Base-by-base conservation (phyloP, 2,329 filamentous ascomycete species). In the Colletotrichum sublineola region DNA sequence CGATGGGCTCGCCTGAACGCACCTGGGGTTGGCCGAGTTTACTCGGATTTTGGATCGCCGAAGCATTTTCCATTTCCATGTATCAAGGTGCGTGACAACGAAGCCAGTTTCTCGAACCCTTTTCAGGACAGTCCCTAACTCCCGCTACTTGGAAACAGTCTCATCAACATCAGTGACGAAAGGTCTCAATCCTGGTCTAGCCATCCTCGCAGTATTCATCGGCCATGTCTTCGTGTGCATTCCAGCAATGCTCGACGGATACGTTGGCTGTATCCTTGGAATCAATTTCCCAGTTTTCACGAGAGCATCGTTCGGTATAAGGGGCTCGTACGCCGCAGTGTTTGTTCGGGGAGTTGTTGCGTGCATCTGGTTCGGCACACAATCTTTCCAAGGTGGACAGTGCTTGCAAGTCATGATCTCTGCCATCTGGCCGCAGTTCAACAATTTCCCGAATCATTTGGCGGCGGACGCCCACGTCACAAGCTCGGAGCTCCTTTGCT, bases 391-490 rank as follows among this genome's bases (percentile, higher is more conserved):
- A 55, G 80, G 80, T 9, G 77, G 77, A 1, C 76, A 75, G 8
- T 77, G 77, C 46, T 74, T 81, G n/a, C 79, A 76, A 14, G 75
- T 79, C 48, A 78, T 81, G 76, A 77, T 82, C 12, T 74, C 76
- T 2, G 79, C 81, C 18, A 82, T 84, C 68, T 85, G 82, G 82
- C 83, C 83, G 0, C 80, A 79, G 24, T 84, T 82, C 72, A 74
- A 77, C 20, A 78, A 77, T 63, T 79, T 86, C 20, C 82, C 82
- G 5, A 85, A 86, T 67, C 78, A 79, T 40, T 79, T 86, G 33
- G 79, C 83, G 1, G 76, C 76, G 0, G 79, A 75, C 55, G 80
- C 81, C n/a, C 81, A 82, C 71, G 79, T 79, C 46, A 79, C 79
- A 1, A 75, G 68, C 57, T 46, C 68, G 0, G 68, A 71, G 50